Conservation (phyloP, 2,329 filamentous ascomycete species). For the Aspergillus pseudonomiae region DNA sequence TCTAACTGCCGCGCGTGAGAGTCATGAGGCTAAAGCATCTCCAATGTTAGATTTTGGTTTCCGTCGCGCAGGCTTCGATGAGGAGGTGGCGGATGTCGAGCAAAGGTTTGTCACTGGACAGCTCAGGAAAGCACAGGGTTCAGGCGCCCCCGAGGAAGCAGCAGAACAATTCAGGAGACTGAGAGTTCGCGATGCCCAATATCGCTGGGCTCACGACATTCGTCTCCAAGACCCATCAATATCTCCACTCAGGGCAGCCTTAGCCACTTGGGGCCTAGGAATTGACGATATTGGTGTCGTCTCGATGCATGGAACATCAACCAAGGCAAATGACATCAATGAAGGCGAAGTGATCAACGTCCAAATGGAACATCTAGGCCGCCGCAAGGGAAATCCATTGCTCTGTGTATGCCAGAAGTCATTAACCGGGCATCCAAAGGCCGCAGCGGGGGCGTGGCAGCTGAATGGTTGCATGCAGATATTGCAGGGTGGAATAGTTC, state of each 20-base stretch:
- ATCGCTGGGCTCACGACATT: constrained; percentile 92
- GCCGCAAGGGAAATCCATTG: constrained; percentile 90
- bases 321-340: constrained; percentile 98
- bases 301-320: constrained; percentile 97
- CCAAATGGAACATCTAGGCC: constrained; percentile 87
- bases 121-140: background rate
- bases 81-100: constrained; percentile 86
- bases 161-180: constrained; percentile 33
- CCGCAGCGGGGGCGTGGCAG: constrained; percentile 98
- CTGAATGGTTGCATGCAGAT: constrained; percentile 95
- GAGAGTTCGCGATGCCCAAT: constrained; percentile 81
- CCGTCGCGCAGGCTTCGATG: constrained; percentile 86
- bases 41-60: constrained; percentile 94
- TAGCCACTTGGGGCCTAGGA: constrained; percentile 94
- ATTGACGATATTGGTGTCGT: constrained; percentile 91
- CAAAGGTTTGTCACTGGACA: constrained; percentile 26
- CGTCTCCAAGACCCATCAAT: constrained; percentile 91
- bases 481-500: constrained; percentile 85
- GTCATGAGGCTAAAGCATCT: constrained; percentile 81
- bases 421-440: constrained; percentile 95
- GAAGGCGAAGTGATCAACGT: constrained; percentile 94
- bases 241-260: constrained; percentile 86
- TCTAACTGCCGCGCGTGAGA: constrained; percentile 83
- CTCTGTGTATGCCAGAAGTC: constrained; percentile 95
- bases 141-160: background rate